Conservation (phyloP, 768 basidiomycete species). For the Neoboletus magnificus region DNA sequence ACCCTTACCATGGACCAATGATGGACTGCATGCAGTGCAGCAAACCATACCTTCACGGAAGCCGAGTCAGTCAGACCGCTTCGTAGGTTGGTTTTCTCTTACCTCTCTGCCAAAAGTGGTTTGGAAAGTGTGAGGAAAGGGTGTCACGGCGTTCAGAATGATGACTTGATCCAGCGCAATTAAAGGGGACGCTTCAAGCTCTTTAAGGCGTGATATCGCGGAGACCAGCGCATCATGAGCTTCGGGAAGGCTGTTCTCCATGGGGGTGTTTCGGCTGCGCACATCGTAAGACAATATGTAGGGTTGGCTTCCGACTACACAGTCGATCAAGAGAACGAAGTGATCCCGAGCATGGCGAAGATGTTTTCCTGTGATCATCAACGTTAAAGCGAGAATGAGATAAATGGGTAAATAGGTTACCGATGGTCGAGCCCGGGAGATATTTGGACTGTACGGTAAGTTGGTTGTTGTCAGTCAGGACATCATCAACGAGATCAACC, state of each 20-base stretch:
- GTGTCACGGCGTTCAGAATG: constrained; percentile 77
- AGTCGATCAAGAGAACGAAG: constrained; percentile 64
- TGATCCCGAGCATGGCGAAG: constrained; percentile 84
- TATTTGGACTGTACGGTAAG: constrained; percentile 65
- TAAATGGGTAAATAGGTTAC: constrained; percentile 35
- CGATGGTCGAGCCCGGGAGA: constrained; percentile 86
- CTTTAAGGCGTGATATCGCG: constrained; percentile 54
- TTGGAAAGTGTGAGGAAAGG: constrained; percentile 67
- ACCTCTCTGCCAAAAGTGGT: constrained; percentile 86
- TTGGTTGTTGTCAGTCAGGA: constrained; percentile 66
- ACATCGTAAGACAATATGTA: constrained; percentile 72
- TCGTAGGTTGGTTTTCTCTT: neutral
- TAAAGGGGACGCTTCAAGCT: constrained; percentile 40
- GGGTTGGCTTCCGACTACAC: constrained; percentile 43
- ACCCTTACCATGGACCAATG: constrained; percentile 83
- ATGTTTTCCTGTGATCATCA: constrained; percentile 63
- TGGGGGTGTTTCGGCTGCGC: constrained; percentile 74
- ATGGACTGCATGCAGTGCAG: constrained; percentile 81
- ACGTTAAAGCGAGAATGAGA: neutral
- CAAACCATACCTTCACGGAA: constrained; percentile 70
- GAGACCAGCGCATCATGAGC: constrained; percentile 57
- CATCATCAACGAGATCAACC: constrained; percentile 64
- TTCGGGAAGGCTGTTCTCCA: constrained; percentile 65
- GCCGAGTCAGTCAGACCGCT: neutral
- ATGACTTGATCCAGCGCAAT: constrained; percentile 54